Percentiles rank a stretch among this genome's conserved stretches.
Evolutionary conservation across 2,329 filamentous ascomycete species (phyloP).

Genomic region (Hypoxylon sp.): DNA sequence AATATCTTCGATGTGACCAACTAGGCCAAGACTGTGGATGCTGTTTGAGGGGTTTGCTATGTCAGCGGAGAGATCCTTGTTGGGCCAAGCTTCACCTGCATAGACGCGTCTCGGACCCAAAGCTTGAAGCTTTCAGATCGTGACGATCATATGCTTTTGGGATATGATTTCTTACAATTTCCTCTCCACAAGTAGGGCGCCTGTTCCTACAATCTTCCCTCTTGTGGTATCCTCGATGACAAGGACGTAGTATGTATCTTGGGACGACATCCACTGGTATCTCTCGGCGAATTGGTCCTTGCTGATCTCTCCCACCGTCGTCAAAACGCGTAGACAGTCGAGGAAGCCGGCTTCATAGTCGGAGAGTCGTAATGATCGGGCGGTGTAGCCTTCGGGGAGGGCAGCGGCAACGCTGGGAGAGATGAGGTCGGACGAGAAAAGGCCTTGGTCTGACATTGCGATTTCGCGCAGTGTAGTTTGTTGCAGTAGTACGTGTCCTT

Average conservation of each 20-base stretch:
- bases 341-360: constrained; percentile 88
- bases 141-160: not conserved
- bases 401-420: constrained; percentile 75
- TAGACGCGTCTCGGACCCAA: not conserved
- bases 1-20: constrained; percentile 98
- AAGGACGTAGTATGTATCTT: constrained; percentile 84
- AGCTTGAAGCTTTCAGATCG: not conserved
- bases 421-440: constrained; percentile 82
- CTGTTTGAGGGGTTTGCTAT: constrained; percentile 50
- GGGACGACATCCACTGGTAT: constrained; percentile 81
- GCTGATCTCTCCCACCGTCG: constrained; percentile 87
- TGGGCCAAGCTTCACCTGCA: constrained; percentile 1
- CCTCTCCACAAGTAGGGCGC: constrained; percentile 88
- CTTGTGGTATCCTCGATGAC: constrained; percentile 78
- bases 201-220: constrained; percentile 82
- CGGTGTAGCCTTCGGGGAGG: constrained; percentile 82
- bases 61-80: constrained; percentile 31
- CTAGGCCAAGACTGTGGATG: constrained; percentile 81
- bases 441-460: constrained; percentile 60
- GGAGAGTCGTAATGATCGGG: constrained; percentile 79
- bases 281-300: constrained; percentile 78
- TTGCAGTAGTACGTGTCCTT: no score
- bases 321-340: constrained; percentile 89
- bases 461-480: no score
- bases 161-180: constrained; percentile 74